phyloP scores from a whole-genome alignment of 2,329 filamentous ascomycete species.

The Scytalidium sp. region DNA sequence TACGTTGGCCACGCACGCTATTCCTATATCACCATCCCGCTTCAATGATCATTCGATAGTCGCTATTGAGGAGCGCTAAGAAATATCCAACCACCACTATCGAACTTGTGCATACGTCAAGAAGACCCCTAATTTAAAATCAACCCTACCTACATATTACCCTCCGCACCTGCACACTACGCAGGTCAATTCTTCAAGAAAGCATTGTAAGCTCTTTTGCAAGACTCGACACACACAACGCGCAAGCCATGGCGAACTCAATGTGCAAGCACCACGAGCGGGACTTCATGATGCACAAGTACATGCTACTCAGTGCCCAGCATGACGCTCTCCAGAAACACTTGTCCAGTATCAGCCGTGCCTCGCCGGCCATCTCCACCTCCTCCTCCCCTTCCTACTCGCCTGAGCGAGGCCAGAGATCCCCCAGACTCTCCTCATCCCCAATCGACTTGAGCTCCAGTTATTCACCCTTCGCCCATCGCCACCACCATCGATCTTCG shows the following conservation, averaged over 20 bases:
- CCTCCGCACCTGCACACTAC: no score
- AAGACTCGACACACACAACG: background rate
- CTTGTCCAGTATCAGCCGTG: conserved; percentile 20
- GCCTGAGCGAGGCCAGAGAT: background rate
- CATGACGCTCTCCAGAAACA: conserved; percentile 30
- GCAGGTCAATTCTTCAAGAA: no score
- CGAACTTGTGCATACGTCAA: no score
- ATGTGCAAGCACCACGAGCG: conserved; percentile 21
- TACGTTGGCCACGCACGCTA: background rate
- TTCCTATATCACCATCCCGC: background rate
- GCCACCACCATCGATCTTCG: conserved; percentile 4
- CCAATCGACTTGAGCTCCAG: background rate
- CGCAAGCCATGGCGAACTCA: conserved; percentile 10
- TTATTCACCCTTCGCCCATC: background rate
- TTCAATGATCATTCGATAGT: background rate
- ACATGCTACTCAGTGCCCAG: conserved; percentile 30
- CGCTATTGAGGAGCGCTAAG: background rate
- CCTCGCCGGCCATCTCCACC: conserved; percentile 3
- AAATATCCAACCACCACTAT: background rate
- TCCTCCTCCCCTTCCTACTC: conserved; percentile 4
- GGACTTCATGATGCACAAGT: conserved; percentile 31
- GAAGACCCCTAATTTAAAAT: no score
- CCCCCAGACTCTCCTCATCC: background rate
- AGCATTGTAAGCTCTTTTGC: no score
- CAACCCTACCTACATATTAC: no score